A percentile compares a stretch with the other conserved stretches of the same genome.
Conservation (phyloP, 805 yeast genomes). For the Hanseniaspora occidentalis region DNA sequence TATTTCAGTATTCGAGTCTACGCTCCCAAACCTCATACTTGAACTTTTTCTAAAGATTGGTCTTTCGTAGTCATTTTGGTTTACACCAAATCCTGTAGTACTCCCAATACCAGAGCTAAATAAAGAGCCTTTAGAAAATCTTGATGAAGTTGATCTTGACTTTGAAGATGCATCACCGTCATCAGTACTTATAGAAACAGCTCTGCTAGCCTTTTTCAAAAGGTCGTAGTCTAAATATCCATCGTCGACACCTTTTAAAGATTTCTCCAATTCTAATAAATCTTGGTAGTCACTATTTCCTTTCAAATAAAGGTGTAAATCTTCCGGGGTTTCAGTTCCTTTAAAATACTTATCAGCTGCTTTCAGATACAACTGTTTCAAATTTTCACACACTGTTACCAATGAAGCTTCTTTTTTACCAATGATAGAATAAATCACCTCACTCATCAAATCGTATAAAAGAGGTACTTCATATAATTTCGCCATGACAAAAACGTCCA, state of each 20-base stretch:
- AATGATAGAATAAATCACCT: slow-evolving; percentile 55
- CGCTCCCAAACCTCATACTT: not conserved
- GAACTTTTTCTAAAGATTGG: not conserved
- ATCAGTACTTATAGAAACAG: slow-evolving; percentile 15
- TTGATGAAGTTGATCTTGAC: not conserved
- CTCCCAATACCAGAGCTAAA: not conserved
- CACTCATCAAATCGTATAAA: slow-evolving; percentile 55
- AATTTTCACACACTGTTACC: slow-evolving; percentile 17
- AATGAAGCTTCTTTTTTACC: slow-evolving; percentile 50
- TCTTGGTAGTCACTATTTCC: slow-evolving; percentile 20
- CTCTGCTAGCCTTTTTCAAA: slow-evolving; percentile 35
- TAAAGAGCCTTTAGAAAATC: not conserved
- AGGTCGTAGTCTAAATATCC: slow-evolving; percentile 47
- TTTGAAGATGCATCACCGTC: slow-evolving; percentile 13
- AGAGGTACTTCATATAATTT: slow-evolving; percentile 59
- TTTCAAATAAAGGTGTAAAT: slow-evolving; percentile 13
- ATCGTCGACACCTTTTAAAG: slow-evolving; percentile 50
- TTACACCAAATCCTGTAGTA: not conserved
- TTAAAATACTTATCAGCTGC: slow-evolving; percentile 13
- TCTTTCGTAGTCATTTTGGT: not conserved
- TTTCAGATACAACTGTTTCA: slow-evolving; percentile 16
- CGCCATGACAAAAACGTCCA: slow-evolving; percentile 50
- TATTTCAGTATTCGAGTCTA: not conserved
- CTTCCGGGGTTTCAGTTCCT: slow-evolving; percentile 13
- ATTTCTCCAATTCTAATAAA: slow-evolving; percentile 40